Evolutionary conservation across 2,329 filamentous ascomycete genomes (phyloP).

Genomic region (Cladorrhinum sp.): DNA sequence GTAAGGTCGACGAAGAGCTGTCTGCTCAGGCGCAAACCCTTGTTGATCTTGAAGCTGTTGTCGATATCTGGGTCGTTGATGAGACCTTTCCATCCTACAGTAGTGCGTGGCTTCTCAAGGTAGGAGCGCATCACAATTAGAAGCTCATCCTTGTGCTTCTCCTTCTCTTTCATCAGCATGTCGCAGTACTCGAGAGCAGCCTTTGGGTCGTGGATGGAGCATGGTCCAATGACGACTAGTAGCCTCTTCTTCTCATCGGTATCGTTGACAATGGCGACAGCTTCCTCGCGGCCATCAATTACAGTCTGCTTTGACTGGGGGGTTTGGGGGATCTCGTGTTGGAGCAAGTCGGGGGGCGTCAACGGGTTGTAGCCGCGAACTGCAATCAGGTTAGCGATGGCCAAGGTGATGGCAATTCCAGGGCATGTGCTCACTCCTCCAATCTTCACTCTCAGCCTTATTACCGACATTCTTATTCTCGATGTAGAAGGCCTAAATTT

Average conservation of each 20-base stretch:
- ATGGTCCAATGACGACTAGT: constrained; percentile 83
- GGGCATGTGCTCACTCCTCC: constrained; percentile 62
- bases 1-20: constrained; percentile 94
- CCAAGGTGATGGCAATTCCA: constrained; percentile 5
- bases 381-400: constrained; percentile 34
- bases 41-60: constrained; percentile 98
- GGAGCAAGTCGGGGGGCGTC: constrained; percentile 88
- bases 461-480: constrained; percentile 78
- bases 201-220: constrained; percentile 92
- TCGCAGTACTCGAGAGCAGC: constrained; percentile 93
- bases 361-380: constrained; percentile 90
- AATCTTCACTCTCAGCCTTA: constrained; percentile 71
- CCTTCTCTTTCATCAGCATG: constrained; percentile 72
- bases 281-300: constrained; percentile 59
- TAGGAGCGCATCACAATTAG: constrained; percentile 97
- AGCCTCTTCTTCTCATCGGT: constrained; percentile 54
- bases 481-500: constrained; percentile 62
- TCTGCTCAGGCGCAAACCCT: constrained; percentile 80
- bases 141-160: constrained; percentile 85
- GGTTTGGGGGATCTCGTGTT: constrained; percentile 78
- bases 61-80: constrained; percentile 99
- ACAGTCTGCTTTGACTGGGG: constrained; percentile 58
- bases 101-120: constrained; percentile 97
- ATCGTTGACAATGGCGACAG: constrained; percentile 62
- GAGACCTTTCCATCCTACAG: constrained; percentile 96